phyloP scores from a whole-genome alignment of 768 basidiomycete species.

The Filobasidium floriforme region DNA sequence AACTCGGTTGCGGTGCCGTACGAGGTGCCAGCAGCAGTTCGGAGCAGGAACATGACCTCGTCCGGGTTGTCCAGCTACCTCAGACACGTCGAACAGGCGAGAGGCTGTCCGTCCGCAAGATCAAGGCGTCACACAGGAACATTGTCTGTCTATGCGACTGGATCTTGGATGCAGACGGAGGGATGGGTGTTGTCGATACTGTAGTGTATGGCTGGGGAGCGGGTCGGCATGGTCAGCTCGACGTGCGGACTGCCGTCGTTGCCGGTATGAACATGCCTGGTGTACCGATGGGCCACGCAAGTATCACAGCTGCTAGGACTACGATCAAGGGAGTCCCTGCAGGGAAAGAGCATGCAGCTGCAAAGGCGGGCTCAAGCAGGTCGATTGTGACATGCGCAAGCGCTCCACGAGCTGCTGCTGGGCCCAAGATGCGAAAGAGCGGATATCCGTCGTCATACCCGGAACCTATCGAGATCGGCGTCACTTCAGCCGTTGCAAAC shows the following conservation, averaged over 20 bases:
- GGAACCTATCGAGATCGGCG: background rate
- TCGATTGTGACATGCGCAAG: background rate
- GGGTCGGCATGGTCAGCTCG: slow-evolving; percentile 77
- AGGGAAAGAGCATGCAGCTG: background rate
- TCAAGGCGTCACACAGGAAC: slow-evolving; percentile 67
- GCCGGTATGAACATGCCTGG: background rate
- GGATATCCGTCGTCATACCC: background rate
- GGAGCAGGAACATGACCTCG: slow-evolving; percentile 2
- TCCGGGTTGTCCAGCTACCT: slow-evolving; percentile 13
- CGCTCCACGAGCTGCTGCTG: background rate
- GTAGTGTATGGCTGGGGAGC: slow-evolving; percentile 70
- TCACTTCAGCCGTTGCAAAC: background rate
- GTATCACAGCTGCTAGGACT: no score
- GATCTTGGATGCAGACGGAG: slow-evolving; percentile 25
- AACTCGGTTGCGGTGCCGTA: slow-evolving; percentile 56
- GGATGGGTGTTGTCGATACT: slow-evolving; percentile 15
- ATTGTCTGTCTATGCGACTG: slow-evolving; percentile 52
- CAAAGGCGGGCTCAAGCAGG: background rate
- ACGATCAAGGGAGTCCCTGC: no score
- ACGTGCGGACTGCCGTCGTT: background rate
- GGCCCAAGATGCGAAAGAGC: background rate
- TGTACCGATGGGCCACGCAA: no score
- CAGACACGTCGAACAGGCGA: background rate
- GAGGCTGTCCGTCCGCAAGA: slow-evolving; percentile 41
- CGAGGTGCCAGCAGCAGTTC: slow-evolving; percentile 10